Percentiles rank a stretch among this genome's conserved stretches.
Conservation (phyloP, 495 filamentous ascomycete species). For the Tuber umbilicatum region DNA sequence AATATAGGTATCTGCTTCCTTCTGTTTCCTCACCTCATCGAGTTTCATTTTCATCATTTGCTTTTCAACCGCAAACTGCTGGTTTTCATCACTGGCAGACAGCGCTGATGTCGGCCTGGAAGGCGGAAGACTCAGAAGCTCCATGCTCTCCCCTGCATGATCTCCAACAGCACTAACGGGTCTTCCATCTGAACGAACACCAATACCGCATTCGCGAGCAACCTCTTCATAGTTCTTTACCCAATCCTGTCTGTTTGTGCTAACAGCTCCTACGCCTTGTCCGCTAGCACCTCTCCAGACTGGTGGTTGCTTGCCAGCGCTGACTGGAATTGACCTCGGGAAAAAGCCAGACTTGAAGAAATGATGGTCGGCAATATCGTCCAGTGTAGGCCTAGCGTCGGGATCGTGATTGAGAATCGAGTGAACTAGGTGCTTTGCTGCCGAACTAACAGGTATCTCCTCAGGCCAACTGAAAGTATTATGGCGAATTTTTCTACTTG, state of each 20-base stretch:
- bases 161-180: slow-evolving; percentile 31
- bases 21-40: slow-evolving; percentile 14
- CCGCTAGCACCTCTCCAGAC: slow-evolving; percentile 31
- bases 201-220: slow-evolving; percentile 38
- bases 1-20: slow-evolving; percentile 31
- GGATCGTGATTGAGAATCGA: slow-evolving; percentile 67
- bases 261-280: slow-evolving; percentile 25
- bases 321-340: slow-evolving; percentile 43
- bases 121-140: slow-evolving; percentile 28
- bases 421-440: slow-evolving; percentile 70
- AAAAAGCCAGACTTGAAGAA: slow-evolving; percentile 67
- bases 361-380: slow-evolving; percentile 71
- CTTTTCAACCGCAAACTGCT: slow-evolving; percentile 11
- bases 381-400: slow-evolving; percentile 65
- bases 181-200: slow-evolving; percentile 27
- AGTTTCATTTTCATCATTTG: slow-evolving; percentile 10
- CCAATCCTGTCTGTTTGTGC: slow-evolving; percentile 34
- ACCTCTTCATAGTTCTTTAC: slow-evolving; percentile 38
- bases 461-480: slow-evolving; percentile 39
- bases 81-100: slow-evolving; percentile 9
- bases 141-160: slow-evolving; percentile 29
- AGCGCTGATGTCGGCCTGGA: slow-evolving; percentile 30
- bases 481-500: slow-evolving; percentile 42
- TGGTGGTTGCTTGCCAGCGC: slow-evolving; percentile 31
- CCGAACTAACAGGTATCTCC: slow-evolving; percentile 27